Conservation (phyloP, 2,329 filamentous ascomycete genomes). For the Chaetomiaceae sp. region DNA sequence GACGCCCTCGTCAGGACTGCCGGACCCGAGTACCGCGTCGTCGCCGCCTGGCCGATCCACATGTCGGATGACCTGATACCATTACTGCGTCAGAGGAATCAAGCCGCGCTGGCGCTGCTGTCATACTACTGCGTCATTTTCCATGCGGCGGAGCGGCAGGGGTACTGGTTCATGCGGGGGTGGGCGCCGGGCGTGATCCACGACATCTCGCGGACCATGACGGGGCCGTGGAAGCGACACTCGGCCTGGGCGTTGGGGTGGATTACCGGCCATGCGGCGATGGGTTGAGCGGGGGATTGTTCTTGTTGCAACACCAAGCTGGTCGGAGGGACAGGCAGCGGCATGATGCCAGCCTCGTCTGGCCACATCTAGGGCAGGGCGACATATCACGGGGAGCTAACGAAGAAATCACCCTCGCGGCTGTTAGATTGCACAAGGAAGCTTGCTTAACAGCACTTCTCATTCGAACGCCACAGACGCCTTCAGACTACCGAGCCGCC, state of each 20-base stretch:
- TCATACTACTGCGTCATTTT: slow-evolving; percentile 25
- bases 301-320: no score
- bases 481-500: no score
- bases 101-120: slow-evolving; percentile 21
- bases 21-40: slow-evolving; percentile 21
- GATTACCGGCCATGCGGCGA: slow-evolving; percentile 13
- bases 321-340: no score
- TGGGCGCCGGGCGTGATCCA: slow-evolving; percentile 20
- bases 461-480: no score
- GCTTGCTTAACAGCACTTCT: no score
- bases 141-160: slow-evolving; percentile 16
- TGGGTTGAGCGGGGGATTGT: neutral
- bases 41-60: slow-evolving; percentile 23
- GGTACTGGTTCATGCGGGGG: slow-evolving; percentile 24
- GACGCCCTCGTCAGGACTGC: slow-evolving; percentile 2
- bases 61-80: slow-evolving; percentile 17
- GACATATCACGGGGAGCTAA: no score
- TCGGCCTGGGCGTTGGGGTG: slow-evolving; percentile 22
- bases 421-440: no score
- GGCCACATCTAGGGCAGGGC: no score
- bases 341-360: no score
- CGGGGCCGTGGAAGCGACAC: slow-evolving; percentile 19
- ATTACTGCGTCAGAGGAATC: slow-evolving; percentile 21
- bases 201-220: slow-evolving; percentile 18
- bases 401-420: no score